phyloP scores from a whole-genome alignment of 192 early-diverging fungal species.

The Coemansia sp. region DNA sequence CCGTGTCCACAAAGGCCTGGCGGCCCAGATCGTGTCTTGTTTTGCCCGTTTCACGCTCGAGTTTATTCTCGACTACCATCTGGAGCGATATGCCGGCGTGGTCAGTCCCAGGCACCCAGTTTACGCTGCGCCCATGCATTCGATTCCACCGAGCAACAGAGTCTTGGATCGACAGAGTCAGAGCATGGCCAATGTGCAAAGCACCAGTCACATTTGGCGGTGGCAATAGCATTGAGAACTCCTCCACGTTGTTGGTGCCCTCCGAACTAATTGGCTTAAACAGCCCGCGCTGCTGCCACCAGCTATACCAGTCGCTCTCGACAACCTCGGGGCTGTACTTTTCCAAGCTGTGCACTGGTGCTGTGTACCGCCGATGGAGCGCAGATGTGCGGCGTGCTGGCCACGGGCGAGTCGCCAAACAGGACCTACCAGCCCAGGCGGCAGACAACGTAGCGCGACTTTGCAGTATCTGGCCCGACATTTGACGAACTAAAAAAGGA shows the following conservation, averaged over 20 bases:
- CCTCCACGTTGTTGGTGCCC: constrained; percentile 20
- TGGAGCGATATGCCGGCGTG: constrained; percentile 98
- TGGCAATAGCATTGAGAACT: constrained; percentile 89
- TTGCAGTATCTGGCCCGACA: neutral
- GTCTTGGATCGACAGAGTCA: constrained; percentile 90
- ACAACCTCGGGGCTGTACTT: constrained; percentile 59
- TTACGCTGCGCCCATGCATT: constrained; percentile 89
- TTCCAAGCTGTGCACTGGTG: constrained; percentile 45
- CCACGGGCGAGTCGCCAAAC: neutral
- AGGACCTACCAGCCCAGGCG: neutral
- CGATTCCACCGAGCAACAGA: constrained; percentile 76
- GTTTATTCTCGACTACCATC: constrained; percentile 91
- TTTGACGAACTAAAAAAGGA: neutral
- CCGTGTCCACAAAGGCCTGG: constrained; percentile 78
- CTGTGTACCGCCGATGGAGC: constrained; percentile 13
- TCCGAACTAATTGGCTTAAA: constrained; percentile 54
- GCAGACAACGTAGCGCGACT: neutral
- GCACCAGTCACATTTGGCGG: constrained; percentile 97
- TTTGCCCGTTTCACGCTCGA: constrained; percentile 53
- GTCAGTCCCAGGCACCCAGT: constrained; percentile 96
- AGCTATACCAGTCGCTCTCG: constrained; percentile 93
- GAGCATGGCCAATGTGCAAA: constrained; percentile 93
- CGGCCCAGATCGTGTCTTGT: constrained; percentile 89
- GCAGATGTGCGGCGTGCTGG: neutral
- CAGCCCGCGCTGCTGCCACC: constrained; percentile 86